Base-by-base conservation (phyloP, 805 yeast species). In the Metschnikowia lochheadii region DNA sequence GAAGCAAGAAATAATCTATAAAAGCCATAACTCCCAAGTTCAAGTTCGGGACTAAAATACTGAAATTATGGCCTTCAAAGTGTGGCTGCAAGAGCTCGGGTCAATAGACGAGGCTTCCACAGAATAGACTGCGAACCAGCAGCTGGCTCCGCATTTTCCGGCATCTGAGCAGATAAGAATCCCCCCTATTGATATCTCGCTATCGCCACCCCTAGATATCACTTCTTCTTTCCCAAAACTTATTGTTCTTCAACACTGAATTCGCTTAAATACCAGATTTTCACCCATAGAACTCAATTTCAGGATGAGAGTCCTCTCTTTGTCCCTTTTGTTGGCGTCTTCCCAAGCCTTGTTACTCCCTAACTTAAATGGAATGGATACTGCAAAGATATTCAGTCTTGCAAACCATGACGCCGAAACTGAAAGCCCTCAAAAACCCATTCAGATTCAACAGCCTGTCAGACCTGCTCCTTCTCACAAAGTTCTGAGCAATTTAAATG, bases 261-360 rank as follows among this genome's bases (percentile, higher is more conserved):
- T 11, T 21, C 2, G 2, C 20, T 23, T n/a, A 23, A 21, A 26
- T 31, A 42, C n/a, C 6, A 10, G n/a, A 20, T 17, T 14, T 2
- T 7, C 20, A 34, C 23, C 15, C 17, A 34, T 15, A 18, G 2
- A 18, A 0, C 17, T 8, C 13, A 14, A 23, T 15, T 6, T 15
- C 34, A 40, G 10, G n/a, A 52, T 52, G 55, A 23, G 35, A 36
- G 41, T 52, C 18, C n/a, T 33, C 3, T 23, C 40, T 2, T 38
- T 49, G 31, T 49, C 56, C 4, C 17, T 41, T 3, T 26, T 49
- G 11, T 39, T 48, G 49, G 53, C 53, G 17, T 44, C 49, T 31
- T 14, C 53, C 17, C 40, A 48, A 32, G 56, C 56, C 8, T 44
- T 53, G 29, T 53, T 53, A n/a, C 44, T 53, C 35, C 56, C 56